Evolutionary conservation across 257 asterid genomes (phyloP), one percentile per base, ranked within the genome.

Genomic region (Solanum piurae): DNA sequence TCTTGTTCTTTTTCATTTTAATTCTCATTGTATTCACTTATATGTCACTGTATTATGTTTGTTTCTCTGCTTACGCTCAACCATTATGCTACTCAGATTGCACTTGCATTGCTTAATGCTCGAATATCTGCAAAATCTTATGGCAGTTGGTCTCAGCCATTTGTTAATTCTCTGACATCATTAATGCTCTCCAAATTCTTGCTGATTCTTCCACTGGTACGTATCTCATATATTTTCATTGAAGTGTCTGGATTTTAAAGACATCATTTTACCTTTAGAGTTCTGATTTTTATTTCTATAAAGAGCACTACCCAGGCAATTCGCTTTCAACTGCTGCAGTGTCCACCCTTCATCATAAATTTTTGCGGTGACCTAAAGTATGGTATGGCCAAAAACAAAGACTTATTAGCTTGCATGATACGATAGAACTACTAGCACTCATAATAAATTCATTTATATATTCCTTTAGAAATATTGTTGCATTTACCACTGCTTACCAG

Each of bases 311-410:
- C 66, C 86, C 98, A 95, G 91, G 99, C 98, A 90, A 93, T 97
- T 89, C 93, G 84, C 62, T 92, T 94, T 89, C 98, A 95, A 92
- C 96, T 95, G 88, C 91, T 97, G 90, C 98, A 92, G 94, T 98
- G 98, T 86, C 92, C 98, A 23, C 98, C 98, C 13, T 90, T 87
- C 91, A 88, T 91, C 91, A 90, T 97, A 77, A 84, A 90, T 88
- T 97, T 95, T 91, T 91, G 93, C 85, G 99, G 99, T 84, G 98
- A 97, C 92, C 98, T 95, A 75, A 97, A 97, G 91, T 97, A 84
- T 83, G 98, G 98, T 97, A 94, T 86, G 91, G 33, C 75, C 79
- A 62, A 80, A 72, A 79, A 66, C n/a, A 76, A 49, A 46, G 40
- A 80, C 38, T 79, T 79, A 16, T 80, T 46, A 46, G 25, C 29